Conservation (phyloP, 129 eudicot species). For the Tagetes patula region DNA sequence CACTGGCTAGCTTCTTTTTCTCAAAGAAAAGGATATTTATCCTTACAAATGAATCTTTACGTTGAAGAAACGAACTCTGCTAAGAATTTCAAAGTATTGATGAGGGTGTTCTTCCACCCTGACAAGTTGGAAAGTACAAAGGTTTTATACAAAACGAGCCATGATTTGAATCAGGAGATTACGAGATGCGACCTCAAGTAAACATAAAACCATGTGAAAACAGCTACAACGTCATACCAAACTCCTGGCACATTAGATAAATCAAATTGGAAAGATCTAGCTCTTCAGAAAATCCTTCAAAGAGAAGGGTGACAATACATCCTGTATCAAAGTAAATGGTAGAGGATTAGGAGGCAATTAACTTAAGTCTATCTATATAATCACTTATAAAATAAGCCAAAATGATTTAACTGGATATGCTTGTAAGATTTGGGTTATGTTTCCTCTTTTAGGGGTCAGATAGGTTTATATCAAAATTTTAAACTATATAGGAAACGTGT, state of each 20-base stretch:
- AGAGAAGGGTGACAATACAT: conserved; percentile 47
- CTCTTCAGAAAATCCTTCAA: conserved; percentile 70
- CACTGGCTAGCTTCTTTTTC: not conserved
- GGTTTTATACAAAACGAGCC: conserved; percentile 15
- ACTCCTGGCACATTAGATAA: not conserved
- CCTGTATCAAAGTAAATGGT: conserved; percentile 36
- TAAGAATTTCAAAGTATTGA: conserved; percentile 16
- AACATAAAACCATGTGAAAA: conserved; percentile 1
- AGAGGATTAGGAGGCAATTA: not conserved
- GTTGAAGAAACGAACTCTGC: not conserved
- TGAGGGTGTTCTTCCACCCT: conserved; percentile 12
- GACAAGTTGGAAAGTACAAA: conserved; percentile 18
- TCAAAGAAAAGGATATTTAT: not conserved
- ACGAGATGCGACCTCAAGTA: not conserved
- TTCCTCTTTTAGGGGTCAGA: not conserved
- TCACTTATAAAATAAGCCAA: not conserved
- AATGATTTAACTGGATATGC: not conserved
- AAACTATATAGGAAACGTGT: not conserved
- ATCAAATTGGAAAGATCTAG: conserved; percentile 35
- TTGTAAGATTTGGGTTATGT: not conserved
- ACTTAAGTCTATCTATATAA: too few relatives aligned
- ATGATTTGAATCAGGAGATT: conserved; percentile 3
- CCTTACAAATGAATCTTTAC: conserved; percentile 13
- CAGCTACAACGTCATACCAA: conserved; percentile 23
- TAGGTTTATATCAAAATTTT: not conserved